Evolutionary conservation across 352 stramenopile genomes (phyloP).

Genomic region (Pythium dissotocum): DNA sequence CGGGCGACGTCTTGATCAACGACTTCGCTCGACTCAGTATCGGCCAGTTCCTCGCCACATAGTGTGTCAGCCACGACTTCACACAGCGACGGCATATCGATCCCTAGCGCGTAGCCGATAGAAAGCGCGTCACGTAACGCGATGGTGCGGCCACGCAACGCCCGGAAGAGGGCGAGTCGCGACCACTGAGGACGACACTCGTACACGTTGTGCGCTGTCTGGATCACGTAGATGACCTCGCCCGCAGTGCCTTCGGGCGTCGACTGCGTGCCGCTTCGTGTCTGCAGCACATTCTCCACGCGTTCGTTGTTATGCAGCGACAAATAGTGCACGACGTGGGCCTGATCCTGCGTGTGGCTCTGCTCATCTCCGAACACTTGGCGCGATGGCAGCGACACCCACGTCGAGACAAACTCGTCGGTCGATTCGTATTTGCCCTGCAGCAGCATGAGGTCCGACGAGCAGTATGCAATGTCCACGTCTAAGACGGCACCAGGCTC

Average conservation of each 20-base stretch:
- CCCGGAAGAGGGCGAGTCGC: constrained; percentile 75
- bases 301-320: constrained; percentile 73
- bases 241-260: constrained; percentile 25
- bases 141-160: constrained; percentile 57
- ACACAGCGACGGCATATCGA: constrained; percentile 87
- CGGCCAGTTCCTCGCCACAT: constrained; percentile 41
- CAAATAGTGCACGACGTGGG: constrained; percentile 82
- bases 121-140: constrained; percentile 68
- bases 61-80: constrained; percentile 83
- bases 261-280: constrained; percentile 20
- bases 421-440: constrained; percentile 47
- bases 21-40: constrained; percentile 11
- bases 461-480: constrained; percentile 77
- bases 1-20: not conserved
- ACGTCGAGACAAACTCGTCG: constrained; percentile 57
- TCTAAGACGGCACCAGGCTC: constrained; percentile 27
- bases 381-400: constrained; percentile 79
- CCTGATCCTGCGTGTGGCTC: constrained; percentile 30
- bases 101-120: constrained; percentile 83
- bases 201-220: constrained; percentile 83
- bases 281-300: constrained; percentile 68
- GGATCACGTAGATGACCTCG: constrained; percentile 67
- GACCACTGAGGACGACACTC: constrained; percentile 87
- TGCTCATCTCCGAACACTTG: constrained; percentile 41
- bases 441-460: constrained; percentile 80